Conservation (phyloP, 2,329 filamentous ascomycete species). For the Capronia coronata region DNA sequence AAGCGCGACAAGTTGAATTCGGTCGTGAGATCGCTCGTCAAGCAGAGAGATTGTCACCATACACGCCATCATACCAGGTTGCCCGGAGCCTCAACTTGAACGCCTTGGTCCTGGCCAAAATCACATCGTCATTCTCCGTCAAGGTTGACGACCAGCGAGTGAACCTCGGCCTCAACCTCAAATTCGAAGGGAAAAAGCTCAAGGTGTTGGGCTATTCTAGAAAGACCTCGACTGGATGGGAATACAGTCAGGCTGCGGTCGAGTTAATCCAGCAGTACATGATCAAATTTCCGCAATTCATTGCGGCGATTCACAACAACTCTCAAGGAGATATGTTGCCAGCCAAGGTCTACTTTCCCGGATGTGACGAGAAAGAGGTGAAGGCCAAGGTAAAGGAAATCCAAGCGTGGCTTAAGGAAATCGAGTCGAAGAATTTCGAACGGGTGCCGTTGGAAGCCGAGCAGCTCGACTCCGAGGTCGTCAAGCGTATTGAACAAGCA, state of each 20-base stretch:
- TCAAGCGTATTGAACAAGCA: slow-evolving; percentile 69
- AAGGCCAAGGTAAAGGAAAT: slow-evolving; percentile 86
- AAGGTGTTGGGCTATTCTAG: slow-evolving; percentile 95
- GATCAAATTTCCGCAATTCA: slow-evolving; percentile 90
- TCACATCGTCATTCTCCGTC: slow-evolving; percentile 89
- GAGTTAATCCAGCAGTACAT: slow-evolving; percentile 81
- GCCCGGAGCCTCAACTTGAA: slow-evolving; percentile 75
- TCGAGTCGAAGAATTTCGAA: slow-evolving; percentile 88
- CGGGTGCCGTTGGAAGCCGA: slow-evolving; percentile 93
- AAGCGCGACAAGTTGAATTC: slow-evolving; percentile 73
- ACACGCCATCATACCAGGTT: slow-evolving; percentile 82
- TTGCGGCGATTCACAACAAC: slow-evolving; percentile 77
- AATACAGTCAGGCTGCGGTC: slow-evolving; percentile 82
- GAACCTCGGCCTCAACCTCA: slow-evolving; percentile 90
- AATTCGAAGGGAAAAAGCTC: slow-evolving; percentile 90
- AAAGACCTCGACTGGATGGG: slow-evolving; percentile 81
- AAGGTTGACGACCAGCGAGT: slow-evolving; percentile 72
- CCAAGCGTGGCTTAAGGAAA: slow-evolving; percentile 80
- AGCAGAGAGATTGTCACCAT: slow-evolving; percentile 65
- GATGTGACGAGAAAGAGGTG: slow-evolving; percentile 51
- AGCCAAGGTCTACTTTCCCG: slow-evolving; percentile 79
- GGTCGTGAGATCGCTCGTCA: slow-evolving; percentile 64
- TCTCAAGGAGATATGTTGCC: slow-evolving; percentile 76
- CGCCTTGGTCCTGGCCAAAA: slow-evolving; percentile 83
- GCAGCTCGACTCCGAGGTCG: slow-evolving; percentile 86